Base-by-base conservation (phyloP, 305 asterid species). In the Fraxinus velutina region DNA sequence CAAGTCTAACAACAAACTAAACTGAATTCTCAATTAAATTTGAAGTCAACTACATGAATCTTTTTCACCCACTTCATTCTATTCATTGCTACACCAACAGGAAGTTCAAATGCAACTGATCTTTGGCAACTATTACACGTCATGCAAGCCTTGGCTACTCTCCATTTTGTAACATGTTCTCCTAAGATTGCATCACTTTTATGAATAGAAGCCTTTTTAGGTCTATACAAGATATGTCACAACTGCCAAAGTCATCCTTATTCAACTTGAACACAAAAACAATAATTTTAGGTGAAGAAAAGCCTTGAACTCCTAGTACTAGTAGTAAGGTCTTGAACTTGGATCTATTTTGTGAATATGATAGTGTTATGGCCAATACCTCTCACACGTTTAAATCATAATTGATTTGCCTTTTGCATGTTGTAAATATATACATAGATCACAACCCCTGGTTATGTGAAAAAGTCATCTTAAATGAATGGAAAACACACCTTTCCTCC, bases 401-500 rank as follows among this genome's bases (percentile, higher is more conserved):
- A 29, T 68, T 24, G 33, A 27, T 24, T 64, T 22, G 8, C 19
- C 74, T 13, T 68, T 2, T 29, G 39, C 74, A 68, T 5, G 37
- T 27, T 0, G 74, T 36, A 68, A 30, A 68, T 68, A 12, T 29
- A 27, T 30, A 68, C 52, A 42, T 68, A 30, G 8, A 70, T 5
- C 30, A 52, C 78, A 75, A 15, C n/a, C 79, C 62, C 50, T 39
- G 62, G 29, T 60, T 3, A 78, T 75, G 75, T 2, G 78, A 29
- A 42, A 36, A 27, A 68, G 32, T 36, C 37, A 79, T 55, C 66
- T 57, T 57, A 19, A 57, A 19, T 57, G 29, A 57, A 57, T 57
- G 68, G 68, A 57, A 57, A 29, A 19, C 88, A 42, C 80, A 96
- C 99, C 97, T 96, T 93, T 39, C 98, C 99, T 3, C 98, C 99